Evolutionary conservation across 306 rosid genomes (phyloP), one percentile per base, ranked within the genome.

Genomic region (Abrus precatorius): DNA sequence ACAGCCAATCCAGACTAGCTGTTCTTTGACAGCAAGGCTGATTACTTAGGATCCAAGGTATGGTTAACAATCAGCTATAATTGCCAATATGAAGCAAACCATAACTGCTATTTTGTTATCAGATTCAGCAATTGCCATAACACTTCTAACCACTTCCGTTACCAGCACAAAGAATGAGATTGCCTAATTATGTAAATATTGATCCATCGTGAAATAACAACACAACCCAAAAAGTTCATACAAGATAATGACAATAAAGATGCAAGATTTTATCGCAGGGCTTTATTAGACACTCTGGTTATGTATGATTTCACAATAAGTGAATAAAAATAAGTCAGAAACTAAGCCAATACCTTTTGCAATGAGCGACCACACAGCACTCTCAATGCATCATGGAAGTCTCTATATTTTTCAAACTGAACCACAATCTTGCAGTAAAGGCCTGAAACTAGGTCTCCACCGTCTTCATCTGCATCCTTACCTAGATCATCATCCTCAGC

Each of bases 401-500:
- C 98, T 84, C 52, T 76, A 87, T 83, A 83, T 61, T 85, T 93
- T 83, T 93, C 99, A 29, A 91, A 95, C 89, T 95, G 99, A 86
- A 91, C 97, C 66, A 92, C 90, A 74, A 95, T 86, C 90, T 89
- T 95, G 86, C 98, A 95, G 83, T 89, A 91, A 67, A 95, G 94
- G 69, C 98, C 98, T 1, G 94, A 85, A 80, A 91, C 91, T 80
- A 95, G 74, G 82, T 80, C 90, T 56, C 29, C 88, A 61, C 81
- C 82, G 43, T 89, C 97, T 80, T 91, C 91, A 29, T 83, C 71
- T 45, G 80, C 89, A 79, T 90, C 92, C 89, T 93, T 89, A 64
- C 85, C 88, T 60, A 86, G 84, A 83, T 85, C 90, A 87, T 91
- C 83, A 73, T 93, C 99, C 92, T 84, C 99, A 6, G 94, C 91